These are phyloP conservation scores for Petunia secreta DNA, from an alignment of 257 asterid genomes.

Conservation along the genomic window DNA sequence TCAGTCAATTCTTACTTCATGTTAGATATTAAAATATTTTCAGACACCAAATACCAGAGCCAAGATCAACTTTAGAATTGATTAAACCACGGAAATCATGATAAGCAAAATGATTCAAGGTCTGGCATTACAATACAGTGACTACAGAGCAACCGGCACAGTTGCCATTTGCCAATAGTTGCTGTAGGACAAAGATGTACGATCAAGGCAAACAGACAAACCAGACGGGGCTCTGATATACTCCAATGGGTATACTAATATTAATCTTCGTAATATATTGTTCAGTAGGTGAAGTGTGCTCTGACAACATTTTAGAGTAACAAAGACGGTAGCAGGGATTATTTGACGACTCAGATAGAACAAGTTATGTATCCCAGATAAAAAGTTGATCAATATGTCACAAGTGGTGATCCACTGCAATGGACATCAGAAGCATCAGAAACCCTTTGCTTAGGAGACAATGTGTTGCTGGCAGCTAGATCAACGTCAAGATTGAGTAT, in stretches of 20 bases:
- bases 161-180: neutral
- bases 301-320: neutral
- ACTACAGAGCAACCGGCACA: slow-evolving; percentile 12
- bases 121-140: neutral
- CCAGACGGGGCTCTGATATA: neutral
- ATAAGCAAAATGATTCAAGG: neutral
- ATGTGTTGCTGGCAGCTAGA: slow-evolving; percentile 69
- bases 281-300: neutral
- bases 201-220: neutral
- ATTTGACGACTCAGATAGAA: neutral
- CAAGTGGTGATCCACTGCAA: slow-evolving; percentile 68
- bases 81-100: neutral
- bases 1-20: neutral
- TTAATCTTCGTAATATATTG: neutral
- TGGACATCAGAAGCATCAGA: slow-evolving; percentile 82
- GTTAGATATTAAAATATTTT: neutral
- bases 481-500: slow-evolving; percentile 79
- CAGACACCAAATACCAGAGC: neutral
- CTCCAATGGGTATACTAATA: neutral
- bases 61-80: neutral
- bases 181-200: slow-evolving; percentile 12
- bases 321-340: neutral
- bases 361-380: neutral
- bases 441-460: slow-evolving; percentile 78
- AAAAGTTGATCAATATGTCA: slow-evolving; percentile 55